Conservation (phyloP, 2,329 filamentous ascomycete species). For the Ceratocystis lukuohia region DNA sequence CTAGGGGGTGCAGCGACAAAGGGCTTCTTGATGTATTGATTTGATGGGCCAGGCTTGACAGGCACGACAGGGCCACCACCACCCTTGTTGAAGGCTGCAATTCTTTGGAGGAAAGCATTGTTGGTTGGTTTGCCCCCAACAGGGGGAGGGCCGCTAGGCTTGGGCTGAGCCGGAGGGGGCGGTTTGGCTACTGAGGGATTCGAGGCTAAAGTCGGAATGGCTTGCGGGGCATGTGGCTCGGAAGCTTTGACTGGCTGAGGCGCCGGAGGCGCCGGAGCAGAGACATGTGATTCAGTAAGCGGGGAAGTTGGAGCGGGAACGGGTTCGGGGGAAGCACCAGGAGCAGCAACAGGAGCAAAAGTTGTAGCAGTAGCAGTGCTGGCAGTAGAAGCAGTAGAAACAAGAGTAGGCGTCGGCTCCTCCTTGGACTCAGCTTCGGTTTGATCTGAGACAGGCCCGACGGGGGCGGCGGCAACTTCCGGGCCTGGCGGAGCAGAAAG, state of each 20-base stretch:
- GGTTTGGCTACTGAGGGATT: constrained; percentile 28
- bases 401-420: background rate
- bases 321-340: constrained; percentile 9
- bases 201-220: constrained; percentile 29
- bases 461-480: constrained; percentile 24
- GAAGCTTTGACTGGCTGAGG: constrained; percentile 24
- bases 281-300: constrained; percentile 23
- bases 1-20: constrained; percentile 93
- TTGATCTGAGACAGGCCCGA: background rate
- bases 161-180: constrained; percentile 24
- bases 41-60: constrained; percentile 64
- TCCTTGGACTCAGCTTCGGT: constrained; percentile 1
- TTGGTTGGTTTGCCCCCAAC: constrained; percentile 57
- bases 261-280: constrained; percentile 23
- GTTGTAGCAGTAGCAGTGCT: background rate
- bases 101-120: constrained; percentile 83
- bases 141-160: constrained; percentile 49
- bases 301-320: constrained; percentile 28
- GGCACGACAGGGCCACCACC: constrained; percentile 77
- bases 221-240: constrained; percentile 26
- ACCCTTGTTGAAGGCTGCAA: constrained; percentile 91
- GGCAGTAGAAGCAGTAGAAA: background rate
- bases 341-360: background rate
- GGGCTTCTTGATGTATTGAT: constrained; percentile 83
- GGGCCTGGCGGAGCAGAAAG: constrained; percentile 10